These are phyloP conservation scores for Poterioochromonas sp. DNA, from an alignment of 352 stramenopile species.

Conservation along the genomic window DNA sequence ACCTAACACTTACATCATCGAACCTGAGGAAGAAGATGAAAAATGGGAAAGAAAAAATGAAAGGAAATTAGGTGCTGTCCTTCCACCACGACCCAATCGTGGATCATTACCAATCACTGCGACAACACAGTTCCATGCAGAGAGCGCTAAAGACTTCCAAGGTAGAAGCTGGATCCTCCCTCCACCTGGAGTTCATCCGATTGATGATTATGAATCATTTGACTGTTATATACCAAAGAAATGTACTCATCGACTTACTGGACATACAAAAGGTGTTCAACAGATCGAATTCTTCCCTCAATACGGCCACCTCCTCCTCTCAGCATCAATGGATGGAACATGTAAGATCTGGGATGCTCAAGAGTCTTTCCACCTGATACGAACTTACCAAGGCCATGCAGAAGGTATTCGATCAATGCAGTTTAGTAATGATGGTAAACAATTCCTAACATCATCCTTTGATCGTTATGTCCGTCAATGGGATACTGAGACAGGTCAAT, in stretches of 20 bases:
- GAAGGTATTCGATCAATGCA: conserved; percentile 74
- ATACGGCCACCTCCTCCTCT: conserved; percentile 92
- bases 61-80: conserved; percentile 57
- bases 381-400: conserved; percentile 82
- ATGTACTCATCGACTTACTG: conserved; percentile 86
- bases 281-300: conserved; percentile 90
- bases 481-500: conserved; percentile 93
- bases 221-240: conserved; percentile 94
- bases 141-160: conserved; percentile 87
- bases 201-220: conserved; percentile 56
- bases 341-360: conserved; percentile 92
- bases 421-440: conserved; percentile 83
- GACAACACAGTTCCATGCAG: conserved; percentile 66
- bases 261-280: conserved; percentile 94
- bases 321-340: conserved; percentile 78
- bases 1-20: not conserved
- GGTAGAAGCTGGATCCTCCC: conserved; percentile 84
- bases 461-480: conserved; percentile 94
- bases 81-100: conserved; percentile 53
- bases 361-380: conserved; percentile 66
- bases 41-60: conserved; percentile 42
- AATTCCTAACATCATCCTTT: conserved; percentile 90
- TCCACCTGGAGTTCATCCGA: conserved; percentile 62
- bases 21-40: conserved; percentile 34
- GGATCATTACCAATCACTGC: conserved; percentile 46